Base-by-base conservation (phyloP, 768 basidiomycete genomes). In the Lactifluus subvellereus region DNA sequence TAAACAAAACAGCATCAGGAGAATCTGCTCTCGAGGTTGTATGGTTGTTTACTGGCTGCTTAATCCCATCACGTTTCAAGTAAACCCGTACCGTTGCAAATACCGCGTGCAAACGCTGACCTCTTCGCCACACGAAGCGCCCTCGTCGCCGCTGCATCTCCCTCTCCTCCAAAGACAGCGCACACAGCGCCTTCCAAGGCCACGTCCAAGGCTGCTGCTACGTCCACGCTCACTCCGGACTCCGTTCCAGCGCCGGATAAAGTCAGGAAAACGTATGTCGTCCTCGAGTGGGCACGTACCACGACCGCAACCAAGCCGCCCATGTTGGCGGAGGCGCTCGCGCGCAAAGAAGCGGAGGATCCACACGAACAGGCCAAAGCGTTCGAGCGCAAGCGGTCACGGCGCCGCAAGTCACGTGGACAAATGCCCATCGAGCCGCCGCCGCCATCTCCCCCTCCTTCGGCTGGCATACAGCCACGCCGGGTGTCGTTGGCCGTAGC, bases 201-300 rank as follows among this genome's bases (percentile, higher is more conserved):
- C 18, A 40, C 43, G 27, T 35, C 11, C 50, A 54, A 55, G 22
- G 40, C 54, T 20, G 53, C 30, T 14, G n/a, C n/a, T 9, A 47
- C 37, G 37, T 55, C 59, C 2, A 32, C 4, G 16, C 11, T 18
- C 38, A n/a, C 48, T 37, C n/a, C 43, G 10, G 51, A 60, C 18
- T 38, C 54, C 16, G 14, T 54, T 22, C 16, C 49, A 18, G 69
- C 71, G 30, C 52, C 64, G 20, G 74, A 73, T 9, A 45, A 37
- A 32, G 8, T 27, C 10, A 66, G 79, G 77, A 71, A 78, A 76
- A 66, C 70, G 51, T 88, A 84, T 55, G 75, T 83, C 27, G 72
- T 88, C 33, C 88, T 88, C 1, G 82, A 78, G 9, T 91, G 88
- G 88, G 88, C 88, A 33, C 77, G 81, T 45, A 91, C 88, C 7